Conservation (phyloP, 2,329 filamentous ascomycete genomes). For the Apiospora saccharicola region DNA sequence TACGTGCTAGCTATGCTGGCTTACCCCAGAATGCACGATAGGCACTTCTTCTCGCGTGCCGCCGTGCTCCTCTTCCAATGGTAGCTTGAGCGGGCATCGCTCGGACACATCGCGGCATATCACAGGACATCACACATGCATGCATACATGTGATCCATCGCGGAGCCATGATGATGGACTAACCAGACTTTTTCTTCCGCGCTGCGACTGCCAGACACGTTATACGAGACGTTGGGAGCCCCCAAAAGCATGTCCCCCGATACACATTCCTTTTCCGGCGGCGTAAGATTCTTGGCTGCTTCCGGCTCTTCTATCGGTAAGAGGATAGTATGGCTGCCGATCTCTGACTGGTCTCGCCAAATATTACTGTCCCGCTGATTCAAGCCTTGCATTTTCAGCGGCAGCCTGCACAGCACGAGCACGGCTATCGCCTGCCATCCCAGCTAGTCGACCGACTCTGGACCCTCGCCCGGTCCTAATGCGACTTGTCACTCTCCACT, state of each 20-base stretch:
- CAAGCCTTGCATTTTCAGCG: neutral
- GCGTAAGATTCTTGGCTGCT: neutral
- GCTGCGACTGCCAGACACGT: neutral
- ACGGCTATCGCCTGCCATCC: neutral
- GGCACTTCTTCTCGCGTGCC: neutral
- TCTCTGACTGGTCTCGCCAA: constrained; percentile 5
- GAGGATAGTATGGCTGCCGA: neutral
- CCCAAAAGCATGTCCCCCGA: neutral
- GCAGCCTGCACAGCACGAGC: neutral
- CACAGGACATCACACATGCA: neutral
- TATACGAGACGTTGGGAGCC: neutral
- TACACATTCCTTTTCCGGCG: constrained; percentile 18
- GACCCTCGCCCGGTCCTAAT: neutral
- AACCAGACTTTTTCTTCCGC: neutral
- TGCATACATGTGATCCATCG: neutral
- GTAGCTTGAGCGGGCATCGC: neutral
- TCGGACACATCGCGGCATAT: constrained; percentile 7
- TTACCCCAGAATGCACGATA: constrained; percentile 12
- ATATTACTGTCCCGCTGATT: neutral
- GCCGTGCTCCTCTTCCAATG: constrained; percentile 1
- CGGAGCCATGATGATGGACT: neutral
- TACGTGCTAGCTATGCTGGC: neutral
- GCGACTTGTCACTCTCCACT: neutral
- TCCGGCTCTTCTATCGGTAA: neutral
- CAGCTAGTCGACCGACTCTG: neutral